Evolutionary conservation across 345 rosid genomes (phyloP).

Genomic region (Populus ilicifolia): DNA sequence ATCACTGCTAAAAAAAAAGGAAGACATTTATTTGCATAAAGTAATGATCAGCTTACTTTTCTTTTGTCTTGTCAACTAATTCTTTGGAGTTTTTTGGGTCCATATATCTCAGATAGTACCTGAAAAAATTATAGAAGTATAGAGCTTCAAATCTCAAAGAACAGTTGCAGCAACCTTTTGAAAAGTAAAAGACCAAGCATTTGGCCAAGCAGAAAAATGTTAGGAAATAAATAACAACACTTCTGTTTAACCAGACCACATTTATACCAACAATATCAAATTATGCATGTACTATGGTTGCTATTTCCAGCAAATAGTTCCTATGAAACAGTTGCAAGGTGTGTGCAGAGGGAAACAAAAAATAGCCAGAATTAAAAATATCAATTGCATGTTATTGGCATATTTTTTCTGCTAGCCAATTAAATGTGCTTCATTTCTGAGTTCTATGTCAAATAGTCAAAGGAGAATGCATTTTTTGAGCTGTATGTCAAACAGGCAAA

Average conservation of each 20-base stretch:
- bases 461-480: too few relatives aligned
- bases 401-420: too few relatives aligned
- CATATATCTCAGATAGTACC: conserved; percentile 98
- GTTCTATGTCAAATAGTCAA: too few relatives aligned
- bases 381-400: too few relatives aligned
- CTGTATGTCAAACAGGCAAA: too few relatives aligned
- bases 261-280: background rate
- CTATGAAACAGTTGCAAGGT: too few relatives aligned
- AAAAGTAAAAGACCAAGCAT: background rate
- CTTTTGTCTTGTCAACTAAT: conserved; percentile 71
- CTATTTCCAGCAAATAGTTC: background rate
- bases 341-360: too few relatives aligned
- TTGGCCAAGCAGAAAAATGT: background rate
- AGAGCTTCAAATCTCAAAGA: conserved; percentile 1
- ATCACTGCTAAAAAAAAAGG: background rate
- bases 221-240: background rate
- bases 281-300: background rate
- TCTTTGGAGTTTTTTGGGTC: conserved; percentile 74
- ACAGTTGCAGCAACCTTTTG: background rate
- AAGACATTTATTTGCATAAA: background rate
- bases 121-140: conserved; percentile 25
- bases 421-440: too few relatives aligned
- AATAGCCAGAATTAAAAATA: too few relatives aligned
- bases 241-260: background rate
- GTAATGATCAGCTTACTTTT: conserved; percentile 48